Base-by-base conservation (phyloP, 1,284 basidiomycete genomes). In the Coniferiporia sulphurascens region DNA sequence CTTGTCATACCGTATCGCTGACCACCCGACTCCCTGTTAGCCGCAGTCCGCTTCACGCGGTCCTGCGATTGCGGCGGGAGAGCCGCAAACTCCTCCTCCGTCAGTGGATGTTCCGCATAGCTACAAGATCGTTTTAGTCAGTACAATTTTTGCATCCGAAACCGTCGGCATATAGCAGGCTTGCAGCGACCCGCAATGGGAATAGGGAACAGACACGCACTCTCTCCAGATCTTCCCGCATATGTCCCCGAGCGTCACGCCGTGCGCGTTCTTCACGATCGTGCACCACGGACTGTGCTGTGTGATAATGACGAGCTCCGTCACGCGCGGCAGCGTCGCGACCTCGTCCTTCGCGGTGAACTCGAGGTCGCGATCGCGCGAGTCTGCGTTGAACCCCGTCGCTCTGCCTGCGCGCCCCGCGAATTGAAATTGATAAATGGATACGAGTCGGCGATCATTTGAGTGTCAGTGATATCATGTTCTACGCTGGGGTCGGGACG, bases 241-340 rank as follows among this genome's bases (percentile, higher is more conserved):
- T 32, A 92, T 78, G 68, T 92, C 87, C 27, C 78, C 78, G 61
- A 89, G 76, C 1, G 87, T 90, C 9, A 92, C 88, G 0, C 89
- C 89, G 1, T 73, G 70, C 9, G 86, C 82, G 66, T 89, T 91
- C 68, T 77, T 82, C 49, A 92, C 78, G 60, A 84, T 83, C 9
- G 88, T 89, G 69, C 89, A 90, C 89, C 89, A 92, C 1, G 89
- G 89, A 51, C 82, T 85, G 45, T 78, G 72, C 51, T 84, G 79
- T n/a, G 84, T 84, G 69, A 92, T 85, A 63, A 92, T 77, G 63
- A 87, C 82, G 61, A 92, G 72, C 64, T 88, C 83, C 22, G 76
- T 74, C n/a, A 91, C 85, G 48, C 89, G 83, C 1, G 89, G 90
- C 27, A 91, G 74, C 1, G 89, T 91, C 21, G 90, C 89, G 0